Conservation (phyloP, 2,329 filamentous ascomycete genomes). For the Arthrobotrys pseudoclavata region DNA sequence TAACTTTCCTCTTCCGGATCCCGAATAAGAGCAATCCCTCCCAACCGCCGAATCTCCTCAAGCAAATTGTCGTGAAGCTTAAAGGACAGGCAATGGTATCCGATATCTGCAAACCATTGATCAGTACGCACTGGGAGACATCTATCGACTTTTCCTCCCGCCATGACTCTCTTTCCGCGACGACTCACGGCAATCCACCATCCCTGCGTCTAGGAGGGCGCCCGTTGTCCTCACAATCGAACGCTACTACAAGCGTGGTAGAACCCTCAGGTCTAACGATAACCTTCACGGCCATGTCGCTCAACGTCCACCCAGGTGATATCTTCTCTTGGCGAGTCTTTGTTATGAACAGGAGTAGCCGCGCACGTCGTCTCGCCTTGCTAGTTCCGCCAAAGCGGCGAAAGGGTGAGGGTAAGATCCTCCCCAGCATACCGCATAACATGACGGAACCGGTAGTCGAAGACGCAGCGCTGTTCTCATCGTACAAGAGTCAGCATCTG, state of each 20-base stretch:
- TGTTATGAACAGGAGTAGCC: slow-evolving; percentile 78
- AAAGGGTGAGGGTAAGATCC: slow-evolving; percentile 66
- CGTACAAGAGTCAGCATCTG: slow-evolving; percentile 76
- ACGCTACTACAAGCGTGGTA: slow-evolving; percentile 68
- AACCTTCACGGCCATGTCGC: slow-evolving; percentile 76
- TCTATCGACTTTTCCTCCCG: slow-evolving; percentile 76
- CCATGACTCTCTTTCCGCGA: slow-evolving; percentile 68
- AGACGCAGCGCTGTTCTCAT: slow-evolving; percentile 78
- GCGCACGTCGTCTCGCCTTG: slow-evolving; percentile 77
- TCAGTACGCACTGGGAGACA: slow-evolving; percentile 78
- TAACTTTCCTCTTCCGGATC: slow-evolving; percentile 78
- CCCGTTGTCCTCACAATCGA: slow-evolving; percentile 67
- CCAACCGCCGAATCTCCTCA: slow-evolving; percentile 64
- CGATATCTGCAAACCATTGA: slow-evolving; percentile 72
- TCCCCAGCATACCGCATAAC: slow-evolving; percentile 65
- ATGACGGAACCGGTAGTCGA: slow-evolving; percentile 78
- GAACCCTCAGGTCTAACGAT: slow-evolving; percentile 73
- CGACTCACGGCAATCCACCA: slow-evolving; percentile 70
- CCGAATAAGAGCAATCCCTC: slow-evolving; percentile 72
- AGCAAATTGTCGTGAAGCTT: slow-evolving; percentile 68
- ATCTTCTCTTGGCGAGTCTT: slow-evolving; percentile 81
- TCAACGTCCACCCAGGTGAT: slow-evolving; percentile 74
- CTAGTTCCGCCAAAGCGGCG: slow-evolving; percentile 76
- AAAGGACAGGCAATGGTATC: slow-evolving; percentile 71
- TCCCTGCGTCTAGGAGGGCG: slow-evolving; percentile 71